Evolutionary conservation across 768 basidiomycete species (phyloP).

Genomic region (Phaeotremella skinneri): DNA sequence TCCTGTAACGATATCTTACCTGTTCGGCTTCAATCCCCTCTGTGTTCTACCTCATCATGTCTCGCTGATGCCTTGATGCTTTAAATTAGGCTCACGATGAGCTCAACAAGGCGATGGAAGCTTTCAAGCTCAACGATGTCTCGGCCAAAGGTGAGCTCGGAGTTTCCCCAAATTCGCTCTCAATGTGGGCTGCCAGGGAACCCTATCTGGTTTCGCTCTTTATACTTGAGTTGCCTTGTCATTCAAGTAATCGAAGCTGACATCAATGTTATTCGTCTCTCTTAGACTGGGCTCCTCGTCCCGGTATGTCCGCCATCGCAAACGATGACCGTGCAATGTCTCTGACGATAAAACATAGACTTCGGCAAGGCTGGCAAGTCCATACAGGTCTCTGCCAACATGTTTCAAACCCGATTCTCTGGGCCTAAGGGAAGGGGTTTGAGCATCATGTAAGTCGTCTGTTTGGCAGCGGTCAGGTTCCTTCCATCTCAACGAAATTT

Average conservation of each 20-base stretch:
- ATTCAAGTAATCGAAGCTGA: too few relatives aligned
- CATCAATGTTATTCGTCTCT: too few relatives aligned
- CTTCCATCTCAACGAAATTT: background rate
- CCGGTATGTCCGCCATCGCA: background rate
- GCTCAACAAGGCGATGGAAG: background rate
- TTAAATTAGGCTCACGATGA: background rate
- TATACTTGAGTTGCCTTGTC: too few relatives aligned
- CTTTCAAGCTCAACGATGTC: background rate
- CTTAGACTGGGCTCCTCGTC: slow-evolving; percentile 3
- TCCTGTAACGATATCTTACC: too few relatives aligned
- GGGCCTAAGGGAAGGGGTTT: slow-evolving; percentile 26
- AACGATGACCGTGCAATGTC: background rate
- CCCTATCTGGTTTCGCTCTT: too few relatives aligned
- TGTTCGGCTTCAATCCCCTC: too few relatives aligned
- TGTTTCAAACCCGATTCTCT: slow-evolving; percentile 38
- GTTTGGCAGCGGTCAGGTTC: background rate
- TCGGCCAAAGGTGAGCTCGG: background rate
- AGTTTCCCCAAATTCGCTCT: background rate
- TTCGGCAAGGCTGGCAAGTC: slow-evolving; percentile 35
- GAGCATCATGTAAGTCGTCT: slow-evolving; percentile 19
- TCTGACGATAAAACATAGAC: too few relatives aligned
- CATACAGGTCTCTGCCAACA: slow-evolving; percentile 40
- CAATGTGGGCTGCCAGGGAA: too few relatives aligned
- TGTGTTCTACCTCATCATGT: too few relatives aligned
- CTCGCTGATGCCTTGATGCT: background rate